Percentiles rank a stretch among this genome's conserved stretches.
phyloP scores from a whole-genome alignment of 2,329 filamentous ascomycete genomes.

The Trichophyton mentagrophytes region DNA sequence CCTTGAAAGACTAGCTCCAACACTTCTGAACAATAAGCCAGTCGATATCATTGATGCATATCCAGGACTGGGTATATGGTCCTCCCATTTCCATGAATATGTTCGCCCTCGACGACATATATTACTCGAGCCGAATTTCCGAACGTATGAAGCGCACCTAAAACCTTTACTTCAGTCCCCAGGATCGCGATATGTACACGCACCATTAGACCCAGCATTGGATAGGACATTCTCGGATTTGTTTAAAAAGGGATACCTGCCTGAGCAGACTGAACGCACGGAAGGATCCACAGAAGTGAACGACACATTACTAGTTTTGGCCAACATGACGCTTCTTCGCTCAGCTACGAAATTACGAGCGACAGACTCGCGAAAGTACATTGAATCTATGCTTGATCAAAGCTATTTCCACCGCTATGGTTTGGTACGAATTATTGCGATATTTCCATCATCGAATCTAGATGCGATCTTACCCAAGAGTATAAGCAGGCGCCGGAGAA shows the following conservation, averaged over 20 bases:
- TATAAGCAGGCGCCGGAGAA: constrained; percentile 44
- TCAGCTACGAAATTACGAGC: constrained; percentile 45
- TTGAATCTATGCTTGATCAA: constrained; percentile 45
- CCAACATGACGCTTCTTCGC: constrained; percentile 49
- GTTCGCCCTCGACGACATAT: constrained; percentile 72
- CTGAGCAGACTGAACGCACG: constrained; percentile 39
- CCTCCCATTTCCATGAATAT: constrained; percentile 57
- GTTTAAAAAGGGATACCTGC: constrained; percentile 31
- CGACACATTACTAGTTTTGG: constrained; percentile 58
- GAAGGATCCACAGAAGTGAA: constrained; percentile 43
- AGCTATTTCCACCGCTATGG: constrained; percentile 62
- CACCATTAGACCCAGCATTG: constrained; percentile 45
- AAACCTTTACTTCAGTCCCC: constrained; percentile 41
- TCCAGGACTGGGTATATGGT: constrained; percentile 69
- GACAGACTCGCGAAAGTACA: constrained; percentile 48
- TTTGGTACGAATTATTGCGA: constrained; percentile 64
- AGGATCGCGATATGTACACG: constrained; percentile 36
- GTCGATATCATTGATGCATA: constrained; percentile 82
- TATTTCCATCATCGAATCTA: constrained; percentile 53
- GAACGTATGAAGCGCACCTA: constrained; percentile 50
- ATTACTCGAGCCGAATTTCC: constrained; percentile 59
- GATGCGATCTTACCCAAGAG: constrained; percentile 47
- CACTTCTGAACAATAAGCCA: constrained; percentile 56
- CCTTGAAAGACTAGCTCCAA: constrained; percentile 54
- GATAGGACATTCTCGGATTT: constrained; percentile 40